A percentile compares a stretch with the other conserved stretches of the same genome.
phyloP scores from a whole-genome alignment of 2,329 filamentous ascomycete genomes.

The Zymoseptoria passerinii region DNA sequence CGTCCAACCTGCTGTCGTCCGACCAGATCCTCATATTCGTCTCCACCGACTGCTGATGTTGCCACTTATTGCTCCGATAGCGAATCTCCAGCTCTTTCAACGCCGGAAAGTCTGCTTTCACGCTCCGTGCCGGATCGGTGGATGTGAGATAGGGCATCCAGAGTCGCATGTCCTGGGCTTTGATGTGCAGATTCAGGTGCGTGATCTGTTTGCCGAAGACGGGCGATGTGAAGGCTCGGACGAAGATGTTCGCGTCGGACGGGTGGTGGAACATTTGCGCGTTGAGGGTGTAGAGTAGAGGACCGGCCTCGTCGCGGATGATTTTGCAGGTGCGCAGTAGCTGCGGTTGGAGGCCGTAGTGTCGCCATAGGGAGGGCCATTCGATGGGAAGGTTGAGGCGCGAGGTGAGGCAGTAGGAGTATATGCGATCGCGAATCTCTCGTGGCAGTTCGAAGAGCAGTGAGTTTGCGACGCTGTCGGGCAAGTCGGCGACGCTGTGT shows the following conservation, averaged over 20 bases:
- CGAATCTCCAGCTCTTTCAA: conserved; percentile 25
- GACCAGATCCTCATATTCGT: conserved; percentile 23
- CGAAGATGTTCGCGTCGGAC: conserved; percentile 33
- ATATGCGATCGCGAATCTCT: conserved; percentile 31
- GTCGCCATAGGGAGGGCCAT: conserved; percentile 22
- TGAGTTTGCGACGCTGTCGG: conserved; percentile 24
- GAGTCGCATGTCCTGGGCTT: conserved; percentile 27
- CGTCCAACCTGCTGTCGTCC: conserved; percentile 23
- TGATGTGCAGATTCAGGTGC: conserved; percentile 26
- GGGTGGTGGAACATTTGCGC: conserved; percentile 31
- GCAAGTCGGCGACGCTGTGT: conserved; percentile 15
- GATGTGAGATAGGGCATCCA: conserved; percentile 33
- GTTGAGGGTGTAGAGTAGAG: conserved; percentile 30
- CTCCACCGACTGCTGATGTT: conserved; percentile 20
- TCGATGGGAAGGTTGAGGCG: conserved; percentile 21
- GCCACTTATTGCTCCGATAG: conserved; percentile 28
- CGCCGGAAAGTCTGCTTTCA: conserved; percentile 28
- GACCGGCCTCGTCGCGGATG: conserved; percentile 27
- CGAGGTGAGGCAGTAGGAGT: conserved; percentile 25
- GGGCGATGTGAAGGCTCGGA: conserved; percentile 23
- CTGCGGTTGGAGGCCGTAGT: conserved; percentile 22
- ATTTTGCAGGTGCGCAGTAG: conserved; percentile 26
- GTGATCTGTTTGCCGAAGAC: conserved; percentile 16
- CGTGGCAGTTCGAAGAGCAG: conserved; percentile 29
- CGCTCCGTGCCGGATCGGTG: conserved; percentile 21